Base-by-base conservation (phyloP, 768 basidiomycete genomes). In the Ramaria sp. region DNA sequence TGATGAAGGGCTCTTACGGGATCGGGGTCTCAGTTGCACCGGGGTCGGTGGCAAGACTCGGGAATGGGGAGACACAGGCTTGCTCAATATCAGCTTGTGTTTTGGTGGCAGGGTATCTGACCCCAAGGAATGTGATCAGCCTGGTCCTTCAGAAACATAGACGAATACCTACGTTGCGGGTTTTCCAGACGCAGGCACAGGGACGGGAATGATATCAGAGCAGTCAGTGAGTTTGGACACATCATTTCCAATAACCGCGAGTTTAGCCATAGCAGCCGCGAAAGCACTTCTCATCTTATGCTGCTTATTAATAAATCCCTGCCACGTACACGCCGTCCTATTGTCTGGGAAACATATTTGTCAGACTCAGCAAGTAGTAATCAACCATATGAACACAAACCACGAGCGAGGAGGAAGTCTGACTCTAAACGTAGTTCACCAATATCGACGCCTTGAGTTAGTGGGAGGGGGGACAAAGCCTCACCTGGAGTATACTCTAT, bases 191-290 rank as follows among this genome's bases (percentile, higher is more conserved):
- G 59, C 39, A 15, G 59, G 58, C 1, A 54, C 19, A 54, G 70
- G 65, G 20, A 53, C 47, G 3, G 75, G 75, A 34, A 77, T 74
- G 54, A 76, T 71, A 46, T 76, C 75, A 4, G 71, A 73, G 63
- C 75, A 77, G 64, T 77, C 75, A 37, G 72, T 66, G 57, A 77
- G 55, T 7, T 64, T 60, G 53, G 57, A 62, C 10, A 58, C 55
- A 59, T 75, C 68, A 39, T 76, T 73, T 13, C 75, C 77, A 39
- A 77, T 57, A n/a, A 73, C 59, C 7, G 73, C 70, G 31, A 78
- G 61, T 63, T 77, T 78, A 34, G 66, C 63, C 72, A 78, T 74
- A 12, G 72, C 75, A 15, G 67, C 66, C n/a, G 65, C 68, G 69
- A 76, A 76, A 1, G 62, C 66, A 27, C 59, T 58, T 20, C 66